These are phyloP conservation scores for Lactarius vividus DNA, from an alignment of 768 basidiomycete genomes.

Conservation along the genomic window DNA sequence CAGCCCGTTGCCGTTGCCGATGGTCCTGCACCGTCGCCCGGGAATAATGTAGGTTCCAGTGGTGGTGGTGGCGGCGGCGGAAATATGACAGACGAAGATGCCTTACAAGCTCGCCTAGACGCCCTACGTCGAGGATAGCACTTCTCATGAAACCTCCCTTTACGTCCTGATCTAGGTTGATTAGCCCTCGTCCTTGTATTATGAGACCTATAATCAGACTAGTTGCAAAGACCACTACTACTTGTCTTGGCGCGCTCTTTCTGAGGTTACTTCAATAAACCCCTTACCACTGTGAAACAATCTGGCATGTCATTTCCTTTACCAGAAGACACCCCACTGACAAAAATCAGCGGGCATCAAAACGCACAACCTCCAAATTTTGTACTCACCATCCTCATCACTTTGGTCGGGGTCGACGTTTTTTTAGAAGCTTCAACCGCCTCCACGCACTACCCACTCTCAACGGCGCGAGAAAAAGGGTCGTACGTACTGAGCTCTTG, in stretches of 20 bases:
- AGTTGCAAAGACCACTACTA: not conserved
- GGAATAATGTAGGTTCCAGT: conserved; percentile 37
- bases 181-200: conserved; percentile 6
- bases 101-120: conserved; percentile 90
- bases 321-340: too few relatives aligned
- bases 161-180: conserved; percentile 2
- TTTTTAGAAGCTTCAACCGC: not conserved
- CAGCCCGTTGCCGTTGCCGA: conserved; percentile 88
- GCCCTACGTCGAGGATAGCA: conserved; percentile 71
- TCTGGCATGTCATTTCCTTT: not conserved
- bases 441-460: not conserved
- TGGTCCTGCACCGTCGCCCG: conserved; percentile 41
- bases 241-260: not conserved
- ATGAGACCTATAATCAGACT: conserved; percentile 1
- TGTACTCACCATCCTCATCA: not conserved
- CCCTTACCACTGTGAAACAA: not conserved
- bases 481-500: not conserved
- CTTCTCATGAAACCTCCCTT: not conserved
- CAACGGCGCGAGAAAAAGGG: not conserved
- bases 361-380: not conserved
- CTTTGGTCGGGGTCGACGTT: not conserved
- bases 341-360: not conserved
- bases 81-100: conserved; percentile 76
- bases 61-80: conserved; percentile 40
- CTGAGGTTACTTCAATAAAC: not conserved